A percentile compares a stretch with the other conserved stretches of the same genome.
phyloP scores from a whole-genome alignment of 352 stramenopile species.

The Pythium rishiriense region DNA sequence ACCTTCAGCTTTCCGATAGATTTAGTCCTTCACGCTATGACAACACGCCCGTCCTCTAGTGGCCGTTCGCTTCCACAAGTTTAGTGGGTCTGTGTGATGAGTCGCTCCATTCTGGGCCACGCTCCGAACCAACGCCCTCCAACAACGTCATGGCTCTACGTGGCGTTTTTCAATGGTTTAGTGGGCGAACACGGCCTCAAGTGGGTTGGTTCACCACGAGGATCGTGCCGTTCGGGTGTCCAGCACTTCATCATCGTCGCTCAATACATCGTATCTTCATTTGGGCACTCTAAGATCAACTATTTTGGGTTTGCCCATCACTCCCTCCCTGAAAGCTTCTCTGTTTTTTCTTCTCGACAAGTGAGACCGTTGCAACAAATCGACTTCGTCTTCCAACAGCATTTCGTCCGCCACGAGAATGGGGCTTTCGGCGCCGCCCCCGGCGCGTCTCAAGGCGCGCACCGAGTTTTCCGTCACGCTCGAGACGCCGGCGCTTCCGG shows the following conservation, averaged over 20 bases:
- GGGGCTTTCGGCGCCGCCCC: conserved; percentile 38
- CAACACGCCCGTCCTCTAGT: no score
- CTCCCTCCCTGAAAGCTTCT: no score
- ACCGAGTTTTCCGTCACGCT: conserved; percentile 85
- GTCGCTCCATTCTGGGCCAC: no score
- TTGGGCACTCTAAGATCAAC: background rate
- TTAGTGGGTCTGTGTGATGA: no score
- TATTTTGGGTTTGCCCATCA: background rate
- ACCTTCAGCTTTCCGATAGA: no score
- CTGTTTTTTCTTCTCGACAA: background rate
- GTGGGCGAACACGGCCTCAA: no score
- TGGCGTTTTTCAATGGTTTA: background rate
- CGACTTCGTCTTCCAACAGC: background rate
- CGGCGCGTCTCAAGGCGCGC: conserved; percentile 71
- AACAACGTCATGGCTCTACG: background rate
- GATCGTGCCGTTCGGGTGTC: no score
- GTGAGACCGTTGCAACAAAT: background rate
- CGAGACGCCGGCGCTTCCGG: conserved; percentile 34
- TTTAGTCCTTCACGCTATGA: no score
- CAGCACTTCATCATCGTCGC: background rate
- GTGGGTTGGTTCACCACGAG: no score
- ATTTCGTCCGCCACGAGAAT: background rate
- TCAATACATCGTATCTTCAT: background rate
- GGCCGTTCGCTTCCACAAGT: no score
- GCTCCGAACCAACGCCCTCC: no score